phyloP scores from a whole-genome alignment of 2,329 filamentous ascomycete genomes.

The Purpureocillium lavendulum region DNA sequence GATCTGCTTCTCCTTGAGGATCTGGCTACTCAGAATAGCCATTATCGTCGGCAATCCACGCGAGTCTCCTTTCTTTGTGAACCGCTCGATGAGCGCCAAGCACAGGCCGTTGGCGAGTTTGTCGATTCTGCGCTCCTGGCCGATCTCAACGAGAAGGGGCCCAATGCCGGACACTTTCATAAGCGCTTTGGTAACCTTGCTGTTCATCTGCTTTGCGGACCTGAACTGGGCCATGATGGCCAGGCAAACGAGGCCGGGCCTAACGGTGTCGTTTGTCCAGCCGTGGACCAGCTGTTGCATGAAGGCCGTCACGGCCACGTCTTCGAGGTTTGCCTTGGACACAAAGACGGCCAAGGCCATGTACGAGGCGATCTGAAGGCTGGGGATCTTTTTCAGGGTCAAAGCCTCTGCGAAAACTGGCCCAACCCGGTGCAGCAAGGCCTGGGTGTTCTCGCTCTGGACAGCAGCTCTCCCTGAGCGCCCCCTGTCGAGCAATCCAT shows the following conservation, averaged over 20 bases:
- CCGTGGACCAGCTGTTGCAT: conserved; percentile 82
- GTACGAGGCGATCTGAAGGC: conserved; percentile 79
- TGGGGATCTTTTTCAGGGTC: conserved; percentile 64
- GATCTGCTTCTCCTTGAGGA: conserved; percentile 55
- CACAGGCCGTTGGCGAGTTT: conserved; percentile 67
- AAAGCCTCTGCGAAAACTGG: conserved; percentile 71
- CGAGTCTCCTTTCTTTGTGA: conserved; percentile 51
- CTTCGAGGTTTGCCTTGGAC: conserved; percentile 70
- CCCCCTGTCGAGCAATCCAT: conserved; percentile 69
- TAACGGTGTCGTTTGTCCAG: conserved; percentile 65
- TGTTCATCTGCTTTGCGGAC: conserved; percentile 59
- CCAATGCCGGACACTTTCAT: conserved; percentile 54
- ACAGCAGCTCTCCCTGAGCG: conserved; percentile 68
- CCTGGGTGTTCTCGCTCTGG: conserved; percentile 73
- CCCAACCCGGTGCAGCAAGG: conserved; percentile 58
- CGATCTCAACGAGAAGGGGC: conserved; percentile 51
- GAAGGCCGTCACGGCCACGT: conserved; percentile 71
- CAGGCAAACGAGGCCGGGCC: conserved; percentile 69
- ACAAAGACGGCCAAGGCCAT: conserved; percentile 85
- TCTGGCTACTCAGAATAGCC: conserved; percentile 48
- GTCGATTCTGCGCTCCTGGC: conserved; percentile 58
- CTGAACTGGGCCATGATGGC: conserved; percentile 76
- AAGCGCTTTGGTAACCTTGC: conserved; percentile 60
- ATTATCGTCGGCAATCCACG: conserved; percentile 52
- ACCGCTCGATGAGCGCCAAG: conserved; percentile 52